These are phyloP conservation scores for Trypanosoma vivax DNA, from an alignment of 208 protist species.

Conservation along the genomic window DNA sequence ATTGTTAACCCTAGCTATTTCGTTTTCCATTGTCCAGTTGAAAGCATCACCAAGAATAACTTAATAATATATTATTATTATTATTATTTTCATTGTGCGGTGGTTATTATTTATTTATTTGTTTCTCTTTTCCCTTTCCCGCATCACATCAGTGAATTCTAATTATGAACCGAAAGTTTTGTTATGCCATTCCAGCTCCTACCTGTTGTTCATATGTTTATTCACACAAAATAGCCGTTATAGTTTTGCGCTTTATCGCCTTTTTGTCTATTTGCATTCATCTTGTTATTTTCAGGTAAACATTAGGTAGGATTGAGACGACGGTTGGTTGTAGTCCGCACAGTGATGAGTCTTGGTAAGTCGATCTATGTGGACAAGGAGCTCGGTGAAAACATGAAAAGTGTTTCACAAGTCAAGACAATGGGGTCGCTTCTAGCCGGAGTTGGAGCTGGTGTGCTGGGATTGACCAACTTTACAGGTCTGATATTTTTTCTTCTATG, in stretches of 20 bases:
- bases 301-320: not conserved
- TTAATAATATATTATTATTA: not conserved
- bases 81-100: too few species aligned
- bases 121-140: not conserved
- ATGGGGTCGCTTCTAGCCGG: constrained; percentile 69
- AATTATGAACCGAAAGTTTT: too few species aligned
- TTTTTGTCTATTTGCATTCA: constrained; percentile 16
- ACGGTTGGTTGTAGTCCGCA: not conserved
- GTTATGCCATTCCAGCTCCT: too few species aligned
- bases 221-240: too few species aligned
- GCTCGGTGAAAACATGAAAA: constrained; percentile 55
- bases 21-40: too few species aligned
- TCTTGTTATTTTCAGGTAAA: not conserved
- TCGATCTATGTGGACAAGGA: constrained; percentile 45
- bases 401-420: constrained; percentile 56
- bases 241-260: too few species aligned
- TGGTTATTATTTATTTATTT: not conserved
- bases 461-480: constrained; percentile 63
- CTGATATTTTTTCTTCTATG: constrained; percentile 61
- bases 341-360: constrained; percentile 36
- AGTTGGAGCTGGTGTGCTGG: constrained; percentile 66
- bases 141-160: too few species aligned
- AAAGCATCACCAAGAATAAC: too few species aligned
- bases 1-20: not conserved
- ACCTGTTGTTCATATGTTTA: too few species aligned